These are phyloP conservation scores for Aspergillus arachidicola DNA, from an alignment of 2,329 filamentous ascomycete genomes.

Conservation along the genomic window DNA sequence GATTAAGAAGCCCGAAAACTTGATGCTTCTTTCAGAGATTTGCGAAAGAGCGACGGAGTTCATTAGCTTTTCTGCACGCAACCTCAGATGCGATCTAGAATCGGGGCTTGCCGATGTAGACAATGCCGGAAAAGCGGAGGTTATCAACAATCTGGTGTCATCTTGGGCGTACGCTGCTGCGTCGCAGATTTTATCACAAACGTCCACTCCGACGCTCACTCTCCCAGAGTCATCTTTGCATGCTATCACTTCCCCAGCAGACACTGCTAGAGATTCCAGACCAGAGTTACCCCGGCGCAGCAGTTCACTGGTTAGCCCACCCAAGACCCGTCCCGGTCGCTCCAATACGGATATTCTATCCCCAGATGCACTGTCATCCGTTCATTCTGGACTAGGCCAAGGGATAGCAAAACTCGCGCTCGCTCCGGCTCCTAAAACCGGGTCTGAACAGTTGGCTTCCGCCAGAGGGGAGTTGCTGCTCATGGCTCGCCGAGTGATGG, in stretches of 20 bases:
- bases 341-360: slow-evolving; percentile 33
- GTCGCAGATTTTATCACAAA: slow-evolving; percentile 48
- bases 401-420: slow-evolving; percentile 44
- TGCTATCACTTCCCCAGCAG: slow-evolving; percentile 27
- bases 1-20: slow-evolving; percentile 68
- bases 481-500: slow-evolving; percentile 77
- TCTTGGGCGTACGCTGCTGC: slow-evolving; percentile 50
- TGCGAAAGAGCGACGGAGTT: slow-evolving; percentile 82
- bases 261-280: slow-evolving; percentile 28
- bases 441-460: slow-evolving; percentile 80
- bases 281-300: slow-evolving; percentile 39
- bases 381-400: slow-evolving; percentile 50
- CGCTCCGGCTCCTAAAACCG: slow-evolving; percentile 49
- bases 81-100: slow-evolving; percentile 76
- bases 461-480: slow-evolving; percentile 80
- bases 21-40: slow-evolving; percentile 80
- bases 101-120: slow-evolving; percentile 57
- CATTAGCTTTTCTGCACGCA: slow-evolving; percentile 75
- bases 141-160: slow-evolving; percentile 50
- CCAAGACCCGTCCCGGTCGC: slow-evolving; percentile 25
- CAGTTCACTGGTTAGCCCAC: slow-evolving; percentile 38
- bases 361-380: slow-evolving; percentile 30
- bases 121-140: slow-evolving; percentile 34
- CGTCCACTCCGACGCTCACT: slow-evolving; percentile 37
- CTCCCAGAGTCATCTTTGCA: slow-evolving; percentile 41